phyloP scores from a whole-genome alignment of 225 moss, liverwort and hornwort species.

The Asterella californica region DNA sequence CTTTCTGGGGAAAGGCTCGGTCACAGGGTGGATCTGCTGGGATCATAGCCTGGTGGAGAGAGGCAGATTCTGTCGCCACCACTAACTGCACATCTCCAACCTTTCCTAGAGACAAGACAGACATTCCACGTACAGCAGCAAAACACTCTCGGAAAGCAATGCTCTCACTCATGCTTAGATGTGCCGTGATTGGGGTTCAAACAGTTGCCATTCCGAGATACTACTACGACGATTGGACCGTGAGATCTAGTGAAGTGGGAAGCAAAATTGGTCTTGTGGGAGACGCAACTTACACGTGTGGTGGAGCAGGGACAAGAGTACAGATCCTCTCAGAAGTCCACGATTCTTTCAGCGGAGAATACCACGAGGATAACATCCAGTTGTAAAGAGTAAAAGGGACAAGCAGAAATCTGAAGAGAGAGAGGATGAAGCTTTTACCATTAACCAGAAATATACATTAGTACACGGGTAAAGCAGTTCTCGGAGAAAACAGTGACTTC shows the following conservation, averaged over 20 bases:
- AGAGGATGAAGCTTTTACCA: neutral
- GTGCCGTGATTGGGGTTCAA: neutral
- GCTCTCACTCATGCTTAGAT: neutral
- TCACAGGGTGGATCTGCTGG: neutral
- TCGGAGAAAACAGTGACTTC: no score
- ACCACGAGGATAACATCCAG: neutral
- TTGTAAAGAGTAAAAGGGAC: neutral
- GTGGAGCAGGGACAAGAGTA: neutral
- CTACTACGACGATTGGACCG: neutral
- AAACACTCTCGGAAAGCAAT: neutral
- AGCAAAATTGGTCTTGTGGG: neutral
- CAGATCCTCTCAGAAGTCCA: neutral
- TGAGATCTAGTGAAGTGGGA: neutral
- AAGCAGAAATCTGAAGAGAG: neutral
- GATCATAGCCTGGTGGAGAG: neutral
- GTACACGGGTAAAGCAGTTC: no score
- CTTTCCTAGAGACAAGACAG: neutral
- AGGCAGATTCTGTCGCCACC: neutral
- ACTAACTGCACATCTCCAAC: neutral
- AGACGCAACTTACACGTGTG: neutral
- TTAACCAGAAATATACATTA: no score
- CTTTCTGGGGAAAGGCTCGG: neutral
- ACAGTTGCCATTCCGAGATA: neutral
- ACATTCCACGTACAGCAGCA: neutral
- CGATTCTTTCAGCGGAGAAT: neutral